Conservation (phyloP, 75 land plant genomes). For the Picea sitchensis region DNA sequence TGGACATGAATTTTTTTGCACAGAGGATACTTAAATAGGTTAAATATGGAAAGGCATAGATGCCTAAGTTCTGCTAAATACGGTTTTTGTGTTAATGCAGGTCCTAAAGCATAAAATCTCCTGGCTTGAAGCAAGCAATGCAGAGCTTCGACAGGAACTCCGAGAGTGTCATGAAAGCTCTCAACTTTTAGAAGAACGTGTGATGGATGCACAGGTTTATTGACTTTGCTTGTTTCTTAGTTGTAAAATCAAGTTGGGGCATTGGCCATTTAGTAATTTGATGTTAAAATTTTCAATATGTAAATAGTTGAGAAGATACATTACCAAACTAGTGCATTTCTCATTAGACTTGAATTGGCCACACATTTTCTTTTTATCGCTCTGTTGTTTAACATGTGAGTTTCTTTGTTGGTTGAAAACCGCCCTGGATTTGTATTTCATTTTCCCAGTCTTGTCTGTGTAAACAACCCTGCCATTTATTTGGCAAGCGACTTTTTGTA, state of each 20-base stretch:
- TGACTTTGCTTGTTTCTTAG: slow-evolving; percentile 1
- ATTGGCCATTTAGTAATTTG: neutral
- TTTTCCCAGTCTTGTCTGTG: neutral
- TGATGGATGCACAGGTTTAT: slow-evolving; percentile 76
- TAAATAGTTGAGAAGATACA: too few relatives aligned
- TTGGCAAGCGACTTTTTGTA: neutral
- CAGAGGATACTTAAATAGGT: neutral
- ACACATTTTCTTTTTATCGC: neutral
- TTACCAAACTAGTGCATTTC: neutral
- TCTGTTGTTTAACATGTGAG: neutral
- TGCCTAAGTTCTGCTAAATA: neutral
- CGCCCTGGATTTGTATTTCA: slow-evolving; percentile 1
- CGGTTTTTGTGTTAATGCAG: slow-evolving; percentile 28
- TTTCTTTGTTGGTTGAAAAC: neutral
- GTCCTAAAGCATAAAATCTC: slow-evolving; percentile 73
- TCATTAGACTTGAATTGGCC: too few relatives aligned
- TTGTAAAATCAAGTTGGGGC: neutral
- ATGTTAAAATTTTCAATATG: too few relatives aligned
- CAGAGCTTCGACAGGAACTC: slow-evolving; percentile 65
- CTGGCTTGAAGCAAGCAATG: slow-evolving; percentile 80
- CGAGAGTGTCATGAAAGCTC: slow-evolving; percentile 42
- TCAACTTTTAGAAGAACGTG: slow-evolving; percentile 52
- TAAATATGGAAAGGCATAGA: neutral
- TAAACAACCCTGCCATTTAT: neutral
- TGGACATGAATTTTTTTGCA: neutral